phyloP scores from a whole-genome alignment of 306 rosid species.

The Quercus agrifolia region DNA sequence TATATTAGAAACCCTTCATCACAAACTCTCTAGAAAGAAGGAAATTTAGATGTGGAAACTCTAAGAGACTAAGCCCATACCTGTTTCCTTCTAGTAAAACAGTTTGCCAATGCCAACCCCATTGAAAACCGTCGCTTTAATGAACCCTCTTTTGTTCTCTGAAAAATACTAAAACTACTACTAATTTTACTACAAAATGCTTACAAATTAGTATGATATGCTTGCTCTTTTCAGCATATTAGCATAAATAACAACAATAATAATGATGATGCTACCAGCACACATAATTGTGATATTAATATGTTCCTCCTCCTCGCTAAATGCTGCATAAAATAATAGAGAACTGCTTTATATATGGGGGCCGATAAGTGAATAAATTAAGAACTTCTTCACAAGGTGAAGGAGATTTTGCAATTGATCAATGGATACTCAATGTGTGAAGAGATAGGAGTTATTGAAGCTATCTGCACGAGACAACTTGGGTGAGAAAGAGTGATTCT shows the following conservation, averaged over 20 bases:
- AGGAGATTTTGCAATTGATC: background rate
- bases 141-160: background rate
- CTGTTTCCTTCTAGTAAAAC: background rate
- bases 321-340: constrained; percentile 2
- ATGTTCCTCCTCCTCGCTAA: background rate
- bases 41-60: background rate
- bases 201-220: too few species aligned
- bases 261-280: background rate
- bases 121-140: constrained; percentile 6
- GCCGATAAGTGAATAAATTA: background rate
- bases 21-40: background rate
- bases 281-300: constrained; percentile 2
- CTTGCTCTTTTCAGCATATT: background rate
- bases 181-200: too few species aligned
- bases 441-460: background rate
- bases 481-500: background rate
- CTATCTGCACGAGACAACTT: background rate
- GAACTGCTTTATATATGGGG: background rate
- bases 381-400: background rate
- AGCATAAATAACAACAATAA: background rate
- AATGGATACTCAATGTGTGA: background rate
- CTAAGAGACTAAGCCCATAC: background rate
- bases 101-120: background rate
- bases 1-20: background rate
- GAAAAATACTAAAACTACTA: too few species aligned